Evolutionary conservation across 2,329 filamentous ascomycete genomes (phyloP), one percentile per base, ranked within the genome.

Genomic region (Cucurbitaria berberidis): DNA sequence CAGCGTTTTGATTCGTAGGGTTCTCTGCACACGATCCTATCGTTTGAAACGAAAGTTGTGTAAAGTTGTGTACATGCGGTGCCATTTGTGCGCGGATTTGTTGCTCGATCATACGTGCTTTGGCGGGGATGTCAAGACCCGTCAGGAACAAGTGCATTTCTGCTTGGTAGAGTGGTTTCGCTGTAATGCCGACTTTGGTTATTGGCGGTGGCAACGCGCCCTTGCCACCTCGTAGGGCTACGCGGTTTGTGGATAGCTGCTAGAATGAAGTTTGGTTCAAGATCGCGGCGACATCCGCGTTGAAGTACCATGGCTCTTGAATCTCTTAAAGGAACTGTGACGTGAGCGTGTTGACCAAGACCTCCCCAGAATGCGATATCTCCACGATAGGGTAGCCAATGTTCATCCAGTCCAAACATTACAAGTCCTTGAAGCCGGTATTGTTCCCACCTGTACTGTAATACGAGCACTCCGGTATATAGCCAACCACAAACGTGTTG

Each of bases 221-320:
- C 44, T 73, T 72, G 18, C 81, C 72, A 16, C 80, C 79, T 21
- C 73, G 74, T 11, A 85, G 49, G 2, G 78, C 76, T 1, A 85
- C 80, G 6, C 81, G 76, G 58, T 85, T 78, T 16, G 70, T 68
- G 1, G 76, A 77, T 5, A 81, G 51, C 47, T 86, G 78, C 41
- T 82, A 78, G 54, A 87, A 82, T 51, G 75, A 77, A 32, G 84
- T 70, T n/a, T 78, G 72, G 41, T 78, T 72, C 13, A 86, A 69
- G 13, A 82, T 62, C 0, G 83, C 83, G 0, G 80, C 83, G 26
- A 85, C 82, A 56, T 85, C 83, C 0, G 78, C 81, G 69, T 85
- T 84, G 74, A 78, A 82, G 64, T 86, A 86, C 75, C 78, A 80
- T 0, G 80, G 80, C 2, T 66, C 68, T 47, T 70, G 68, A 9